Base-by-base conservation (phyloP, 257 asterid genomes). In the Jasminum sambac region DNA sequence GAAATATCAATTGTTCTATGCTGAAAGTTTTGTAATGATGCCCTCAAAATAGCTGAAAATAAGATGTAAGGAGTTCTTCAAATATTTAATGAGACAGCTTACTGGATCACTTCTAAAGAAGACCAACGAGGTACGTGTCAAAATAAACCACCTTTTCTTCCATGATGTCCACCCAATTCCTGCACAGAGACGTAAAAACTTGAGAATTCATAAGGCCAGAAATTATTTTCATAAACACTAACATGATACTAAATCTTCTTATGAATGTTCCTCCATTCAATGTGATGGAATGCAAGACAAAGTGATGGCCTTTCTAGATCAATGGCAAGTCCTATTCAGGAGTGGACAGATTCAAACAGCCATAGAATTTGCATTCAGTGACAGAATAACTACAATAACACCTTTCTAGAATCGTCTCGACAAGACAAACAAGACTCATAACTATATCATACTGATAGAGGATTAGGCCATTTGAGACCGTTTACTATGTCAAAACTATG, bases 121-220 rank as follows among this genome's bases (percentile, higher is more conserved):
- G 78, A 95, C 99, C 87, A 95, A 83, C 72, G 99, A 91, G 60
- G 98, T 95, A 37, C 90, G 93, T 34, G 99, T 95, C 81, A 95
- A 80, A 80, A 95, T 81, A 75, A 95, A 95, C 99, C 99, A 95
- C 85, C 98, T 89, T 82, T 95, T 95, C 88, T 95, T 95, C 99
- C 99, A 95, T 66, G 99, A 95, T 40, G 99, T 95, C 99, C 99
- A 95, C 76, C 99, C 99, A 74, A 95, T 91, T 81, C 99, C 99
- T 95, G 79, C 74, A 76, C 59, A 69, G 26, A 59, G 38, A 43
- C 30, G 42, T 67, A 37, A 67, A 78, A 5, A 43, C 11, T 6
- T 23, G 14, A 25, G 66, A 36, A 37, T 52, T 67, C 37, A 65
- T 44, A 60, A 39, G 40, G 40, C 11, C 62, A 70, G 37, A 37